These are phyloP conservation scores for Spathaspora boniae DNA, from an alignment of 805 yeast species.

Conservation along the genomic window DNA sequence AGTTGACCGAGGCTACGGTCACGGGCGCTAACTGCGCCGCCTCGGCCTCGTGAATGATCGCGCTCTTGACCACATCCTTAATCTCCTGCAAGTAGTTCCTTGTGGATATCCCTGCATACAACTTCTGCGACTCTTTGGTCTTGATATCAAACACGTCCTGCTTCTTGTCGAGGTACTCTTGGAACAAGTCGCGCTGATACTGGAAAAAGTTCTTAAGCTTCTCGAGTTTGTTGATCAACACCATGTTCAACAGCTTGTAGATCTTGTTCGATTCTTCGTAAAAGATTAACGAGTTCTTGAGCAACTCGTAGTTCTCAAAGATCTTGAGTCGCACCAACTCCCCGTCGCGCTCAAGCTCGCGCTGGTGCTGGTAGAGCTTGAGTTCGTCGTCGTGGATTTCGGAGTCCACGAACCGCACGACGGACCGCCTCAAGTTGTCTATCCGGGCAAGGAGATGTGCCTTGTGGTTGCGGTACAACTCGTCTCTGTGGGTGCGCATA, in stretches of 20 bases:
- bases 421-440: slow-evolving; percentile 22
- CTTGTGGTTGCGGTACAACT: slow-evolving; percentile 20
- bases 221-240: slow-evolving; percentile 31
- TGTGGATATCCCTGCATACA: slow-evolving; percentile 24
- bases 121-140: slow-evolving; percentile 23
- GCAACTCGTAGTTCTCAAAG: slow-evolving; percentile 28
- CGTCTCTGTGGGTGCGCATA: slow-evolving; percentile 14
- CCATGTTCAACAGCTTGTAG: slow-evolving; percentile 28
- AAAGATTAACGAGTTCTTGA: slow-evolving; percentile 27
- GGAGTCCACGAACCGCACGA: slow-evolving; percentile 19
- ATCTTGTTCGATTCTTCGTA: slow-evolving; percentile 35
- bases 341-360: slow-evolving; percentile 26
- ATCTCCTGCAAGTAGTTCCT: slow-evolving; percentile 28
- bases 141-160: slow-evolving; percentile 16
- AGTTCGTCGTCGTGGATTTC: slow-evolving; percentile 29
- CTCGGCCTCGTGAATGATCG: slow-evolving; percentile 10
- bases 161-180: slow-evolving; percentile 15
- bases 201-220: slow-evolving; percentile 38
- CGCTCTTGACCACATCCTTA: slow-evolving; percentile 22
- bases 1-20: slow-evolving; percentile 1
- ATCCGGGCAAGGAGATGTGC: slow-evolving; percentile 23
- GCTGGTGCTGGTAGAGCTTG: slow-evolving; percentile 12
- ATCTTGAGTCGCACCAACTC: slow-evolving; percentile 31
- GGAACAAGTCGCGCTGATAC: slow-evolving; percentile 29
- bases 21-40: not conserved